Base-by-base conservation (phyloP, 2,329 filamentous ascomycete genomes). In the Monosporascus sp. region DNA sequence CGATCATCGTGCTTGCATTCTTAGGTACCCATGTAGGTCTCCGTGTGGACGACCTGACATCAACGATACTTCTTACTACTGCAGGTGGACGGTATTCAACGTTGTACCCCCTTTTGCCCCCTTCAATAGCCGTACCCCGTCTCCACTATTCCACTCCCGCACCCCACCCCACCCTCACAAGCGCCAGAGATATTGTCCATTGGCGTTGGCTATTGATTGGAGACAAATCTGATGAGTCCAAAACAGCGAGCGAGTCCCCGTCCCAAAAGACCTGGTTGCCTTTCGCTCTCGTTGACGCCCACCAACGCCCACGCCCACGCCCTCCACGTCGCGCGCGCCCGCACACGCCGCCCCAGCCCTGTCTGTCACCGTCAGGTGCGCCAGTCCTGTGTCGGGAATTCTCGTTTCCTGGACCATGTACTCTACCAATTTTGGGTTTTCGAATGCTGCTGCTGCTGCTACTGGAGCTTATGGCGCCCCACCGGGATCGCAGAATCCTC, bases 371-470 rank as follows among this genome's bases (percentile, higher is more conserved):
- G 63, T 60, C 63, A 61, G 63, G 63, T 66, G 64, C 61, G 60
- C 57, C 59, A 60, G 61, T 59, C 57, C 58, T 51, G 61, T 64
- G 56, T 34, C 31, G 31, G 38, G 17, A 41, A 41, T 41, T 41
- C 38, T 16, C 7, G 43, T 45, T 17, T 27, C 43, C n/a, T 16
- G 43, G 17, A 7, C 59, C 58, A 83, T 83, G 80, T 82, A 82
- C 71, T 73, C 74, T 66, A 70, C 74, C 66, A 77, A 76, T 64
- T 82, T 81, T 71, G 77, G 76, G 66, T 82, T 78, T 69, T 73
- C 75, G 69, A 77, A 77, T 70, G 75, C 76, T 58, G 56, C 63
- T 69, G 74, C 71, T 62, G 75, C 75, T 64, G 76, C 76, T 65
- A 74, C 74, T 66, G 81, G 76, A 73, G 79, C 76, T 73, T 75